Conservation (phyloP, 805 yeast genomes). For the Wickerhamomyces chambardii region DNA sequence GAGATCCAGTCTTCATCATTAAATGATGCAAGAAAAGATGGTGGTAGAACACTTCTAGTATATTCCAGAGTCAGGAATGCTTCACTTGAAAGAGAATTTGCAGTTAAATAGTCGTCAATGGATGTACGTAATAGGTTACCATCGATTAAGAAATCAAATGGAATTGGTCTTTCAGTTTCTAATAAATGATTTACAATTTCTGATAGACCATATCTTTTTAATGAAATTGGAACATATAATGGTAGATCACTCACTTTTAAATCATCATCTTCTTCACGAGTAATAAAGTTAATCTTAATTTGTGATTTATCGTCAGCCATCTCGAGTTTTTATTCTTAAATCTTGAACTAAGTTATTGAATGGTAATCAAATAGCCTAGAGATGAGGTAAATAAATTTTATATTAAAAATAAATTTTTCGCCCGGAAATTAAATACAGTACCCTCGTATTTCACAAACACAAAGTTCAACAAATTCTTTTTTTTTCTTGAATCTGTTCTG, state of each 20-base stretch:
- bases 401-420: too few relatives aligned
- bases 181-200: slow-evolving; percentile 92
- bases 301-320: slow-evolving; percentile 38
- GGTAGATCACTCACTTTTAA: slow-evolving; percentile 79
- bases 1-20: slow-evolving; percentile 96
- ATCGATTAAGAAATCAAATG: slow-evolving; percentile 88
- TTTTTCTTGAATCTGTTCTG: too few relatives aligned
- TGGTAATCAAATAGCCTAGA: too few relatives aligned
- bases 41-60: slow-evolving; percentile 89
- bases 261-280: slow-evolving; percentile 72
- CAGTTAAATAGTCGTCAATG: slow-evolving; percentile 67
- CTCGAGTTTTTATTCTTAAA: too few relatives aligned
- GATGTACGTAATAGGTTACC: slow-evolving; percentile 76
- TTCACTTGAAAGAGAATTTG: slow-evolving; percentile 78
- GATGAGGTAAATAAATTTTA: too few relatives aligned
- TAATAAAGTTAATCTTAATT: slow-evolving; percentile 73
- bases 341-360: too few relatives aligned
- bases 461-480: too few relatives aligned
- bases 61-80: slow-evolving; percentile 75
- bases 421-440: too few relatives aligned
- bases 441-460: too few relatives aligned
- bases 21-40: slow-evolving; percentile 83
- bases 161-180: slow-evolving; percentile 52
- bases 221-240: slow-evolving; percentile 74
- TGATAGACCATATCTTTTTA: slow-evolving; percentile 87